These are phyloP conservation scores for Leccinum fallax DNA, from an alignment of 1,284 basidiomycete species.

Conservation along the genomic window DNA sequence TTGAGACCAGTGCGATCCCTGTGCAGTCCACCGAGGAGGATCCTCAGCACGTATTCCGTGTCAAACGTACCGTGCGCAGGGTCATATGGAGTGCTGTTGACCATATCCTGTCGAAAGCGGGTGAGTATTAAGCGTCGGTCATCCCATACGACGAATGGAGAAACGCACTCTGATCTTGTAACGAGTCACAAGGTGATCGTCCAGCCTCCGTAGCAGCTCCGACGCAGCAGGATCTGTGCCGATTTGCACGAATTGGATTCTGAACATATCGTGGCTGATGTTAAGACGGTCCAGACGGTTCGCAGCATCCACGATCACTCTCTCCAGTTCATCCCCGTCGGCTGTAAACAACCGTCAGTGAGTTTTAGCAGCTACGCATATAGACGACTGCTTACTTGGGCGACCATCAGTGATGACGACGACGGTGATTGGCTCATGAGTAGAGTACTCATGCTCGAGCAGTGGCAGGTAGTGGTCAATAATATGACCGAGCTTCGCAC, in stretches of 20 bases:
- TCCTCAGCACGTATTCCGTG: no score
- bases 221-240: slow-evolving; percentile 45
- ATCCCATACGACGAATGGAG: no score
- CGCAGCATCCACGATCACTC: slow-evolving; percentile 50
- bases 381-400: slow-evolving; percentile 40
- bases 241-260: slow-evolving; percentile 56
- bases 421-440: slow-evolving; percentile 45
- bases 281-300: slow-evolving; percentile 45
- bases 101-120: neutral
- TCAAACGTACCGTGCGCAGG: slow-evolving; percentile 13
- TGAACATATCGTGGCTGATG: slow-evolving; percentile 41
- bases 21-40: slow-evolving; percentile 35
- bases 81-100: no score
- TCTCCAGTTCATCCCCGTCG: slow-evolving; percentile 48
- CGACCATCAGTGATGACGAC: slow-evolving; percentile 53
- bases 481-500: no score
- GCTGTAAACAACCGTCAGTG: slow-evolving; percentile 35
- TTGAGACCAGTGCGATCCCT: no score
- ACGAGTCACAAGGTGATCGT: no score
- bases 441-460: slow-evolving; percentile 36
- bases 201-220: no score
- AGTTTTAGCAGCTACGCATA: neutral
- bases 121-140: no score
- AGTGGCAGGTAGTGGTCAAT: slow-evolving; percentile 43
- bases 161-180: slow-evolving; percentile 27